These are phyloP conservation scores for Debaryomyces coudertii DNA, from an alignment of 1,139 yeast species.

Conservation along the genomic window DNA sequence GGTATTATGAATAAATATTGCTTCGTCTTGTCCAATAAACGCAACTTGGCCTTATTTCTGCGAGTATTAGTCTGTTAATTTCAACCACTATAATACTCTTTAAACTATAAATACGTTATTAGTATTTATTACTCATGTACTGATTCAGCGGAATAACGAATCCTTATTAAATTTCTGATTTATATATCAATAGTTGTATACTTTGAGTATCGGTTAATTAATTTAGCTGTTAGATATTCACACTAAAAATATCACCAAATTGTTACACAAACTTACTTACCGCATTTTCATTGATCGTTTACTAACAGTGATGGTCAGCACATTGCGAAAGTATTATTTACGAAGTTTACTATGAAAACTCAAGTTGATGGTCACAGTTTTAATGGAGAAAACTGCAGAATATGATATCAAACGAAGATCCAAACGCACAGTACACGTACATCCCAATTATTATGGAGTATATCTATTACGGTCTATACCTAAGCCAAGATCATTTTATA, in stretches of 20 bases:
- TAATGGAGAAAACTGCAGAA: neutral
- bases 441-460: slow-evolving; percentile 61
- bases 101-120: neutral
- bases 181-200: neutral
- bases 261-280: slow-evolving; percentile 1
- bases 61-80: neutral
- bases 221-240: neutral
- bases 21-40: neutral
- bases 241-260: neutral
- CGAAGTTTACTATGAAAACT: too few species aligned
- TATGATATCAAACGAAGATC: neutral
- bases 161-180: neutral
- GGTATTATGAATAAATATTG: neutral
- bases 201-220: neutral
- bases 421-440: slow-evolving; percentile 14
- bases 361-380: neutral
- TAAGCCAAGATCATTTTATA: slow-evolving; percentile 60
- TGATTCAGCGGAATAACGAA: neutral
- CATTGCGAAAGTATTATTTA: neutral
- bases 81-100: neutral
- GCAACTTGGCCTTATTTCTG: neutral
- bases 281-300: neutral
- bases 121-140: neutral
- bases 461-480: slow-evolving; percentile 64
- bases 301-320: neutral